Evolutionary conservation across 768 basidiomycete species (phyloP).

Genomic region (Suillus cothurnatus): DNA sequence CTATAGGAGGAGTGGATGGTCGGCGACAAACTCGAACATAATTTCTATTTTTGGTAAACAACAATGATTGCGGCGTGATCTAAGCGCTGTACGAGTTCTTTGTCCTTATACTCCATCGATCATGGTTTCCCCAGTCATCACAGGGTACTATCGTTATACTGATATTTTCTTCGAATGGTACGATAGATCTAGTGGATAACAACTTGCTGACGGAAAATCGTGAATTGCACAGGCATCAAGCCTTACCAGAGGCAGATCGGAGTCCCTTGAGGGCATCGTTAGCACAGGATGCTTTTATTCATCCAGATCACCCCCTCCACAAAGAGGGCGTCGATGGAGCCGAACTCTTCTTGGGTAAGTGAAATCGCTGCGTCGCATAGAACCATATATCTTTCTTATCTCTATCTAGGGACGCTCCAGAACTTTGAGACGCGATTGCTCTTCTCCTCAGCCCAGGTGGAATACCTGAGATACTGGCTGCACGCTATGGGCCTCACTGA

Average conservation of each 20-base stretch:
- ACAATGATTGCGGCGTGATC: not conserved
- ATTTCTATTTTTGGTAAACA: constrained; percentile 1
- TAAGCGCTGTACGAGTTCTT: not conserved
- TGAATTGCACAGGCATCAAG: constrained; percentile 49
- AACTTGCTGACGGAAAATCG: not conserved
- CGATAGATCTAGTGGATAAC: constrained; percentile 10
- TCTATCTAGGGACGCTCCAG: constrained; percentile 57
- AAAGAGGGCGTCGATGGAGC: constrained; percentile 64
- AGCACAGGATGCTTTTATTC: constrained; percentile 69
- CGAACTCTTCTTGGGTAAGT: constrained; percentile 68
- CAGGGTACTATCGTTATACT: constrained; percentile 81
- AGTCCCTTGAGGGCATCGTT: constrained; percentile 69
- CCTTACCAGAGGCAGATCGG: constrained; percentile 58
- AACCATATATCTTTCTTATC: not conserved
- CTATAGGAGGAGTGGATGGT: constrained; percentile 2
- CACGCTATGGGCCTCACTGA: constrained; percentile 71
- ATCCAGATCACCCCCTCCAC: constrained; percentile 73
- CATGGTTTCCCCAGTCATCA: constrained; percentile 48
- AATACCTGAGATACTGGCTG: constrained; percentile 85
- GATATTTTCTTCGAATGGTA: constrained; percentile 87
- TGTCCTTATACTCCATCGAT: constrained; percentile 16
- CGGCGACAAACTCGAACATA: constrained; percentile 1
- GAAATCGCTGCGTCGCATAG: not conserved
- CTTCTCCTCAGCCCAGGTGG: constrained; percentile 82
- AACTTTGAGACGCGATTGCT: constrained; percentile 79